Evolutionary conservation across 768 basidiomycete genomes (phyloP).

Genomic region (Macrolepiota dolichaula): DNA sequence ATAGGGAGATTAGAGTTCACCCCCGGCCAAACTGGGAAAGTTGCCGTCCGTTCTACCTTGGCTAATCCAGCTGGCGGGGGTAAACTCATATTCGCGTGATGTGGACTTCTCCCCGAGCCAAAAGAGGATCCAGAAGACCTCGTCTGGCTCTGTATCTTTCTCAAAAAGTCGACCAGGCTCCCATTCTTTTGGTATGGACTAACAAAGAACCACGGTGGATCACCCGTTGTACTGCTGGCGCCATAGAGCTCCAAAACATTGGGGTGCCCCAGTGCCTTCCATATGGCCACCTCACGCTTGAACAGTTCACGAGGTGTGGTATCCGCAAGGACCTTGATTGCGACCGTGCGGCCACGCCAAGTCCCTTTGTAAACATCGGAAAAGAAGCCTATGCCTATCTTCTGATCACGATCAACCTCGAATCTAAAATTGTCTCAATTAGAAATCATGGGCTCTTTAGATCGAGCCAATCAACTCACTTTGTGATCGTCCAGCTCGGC

Average conservation of each 20-base stretch:
- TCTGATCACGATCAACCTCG: constrained; percentile 69
- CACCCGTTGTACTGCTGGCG: constrained; percentile 62
- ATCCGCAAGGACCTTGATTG: constrained; percentile 69
- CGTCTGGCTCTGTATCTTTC: neutral
- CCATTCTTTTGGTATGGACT: constrained; percentile 70
- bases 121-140: constrained; percentile 2
- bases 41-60: neutral
- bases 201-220: constrained; percentile 79
- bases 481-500: constrained; percentile 77
- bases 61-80: neutral
- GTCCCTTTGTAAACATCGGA: constrained; percentile 75
- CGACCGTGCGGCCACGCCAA: constrained; percentile 65
- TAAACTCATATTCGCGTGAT: neutral
- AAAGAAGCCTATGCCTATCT: constrained; percentile 74
- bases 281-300: constrained; percentile 67
- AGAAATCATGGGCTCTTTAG: neutral
- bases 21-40: constrained; percentile 8
- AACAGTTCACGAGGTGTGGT: constrained; percentile 64
- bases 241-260: constrained; percentile 78
- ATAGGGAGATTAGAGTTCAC: neutral
- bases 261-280: constrained; percentile 66
- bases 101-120: constrained; percentile 4
- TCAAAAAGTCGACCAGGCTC: constrained; percentile 56
- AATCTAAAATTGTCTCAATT: neutral
- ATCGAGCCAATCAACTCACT: neutral